phyloP scores from a whole-genome alignment of 2,329 filamentous ascomycete genomes.

The Stromatinia cepivora region DNA sequence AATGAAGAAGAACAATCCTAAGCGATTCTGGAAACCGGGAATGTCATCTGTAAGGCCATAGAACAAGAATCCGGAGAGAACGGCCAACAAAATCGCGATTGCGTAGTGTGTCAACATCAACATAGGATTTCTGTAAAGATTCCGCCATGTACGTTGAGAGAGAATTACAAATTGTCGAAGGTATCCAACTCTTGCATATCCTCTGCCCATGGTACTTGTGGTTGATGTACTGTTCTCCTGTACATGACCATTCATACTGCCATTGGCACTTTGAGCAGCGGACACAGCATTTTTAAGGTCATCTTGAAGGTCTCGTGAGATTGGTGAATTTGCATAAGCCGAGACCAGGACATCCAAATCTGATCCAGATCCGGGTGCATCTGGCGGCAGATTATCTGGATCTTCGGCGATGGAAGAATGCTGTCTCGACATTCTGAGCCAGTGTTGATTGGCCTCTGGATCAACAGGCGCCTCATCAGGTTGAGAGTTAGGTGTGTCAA shows the following conservation, averaged over 20 bases:
- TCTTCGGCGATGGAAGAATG: conserved; percentile 67
- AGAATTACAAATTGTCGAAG: conserved; percentile 83
- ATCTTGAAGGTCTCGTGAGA: conserved; percentile 70
- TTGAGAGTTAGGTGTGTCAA: conserved; percentile 63
- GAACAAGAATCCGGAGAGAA: conserved; percentile 92
- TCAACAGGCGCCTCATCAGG: conserved; percentile 55
- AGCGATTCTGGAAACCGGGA: conserved; percentile 93
- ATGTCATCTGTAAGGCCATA: conserved; percentile 96
- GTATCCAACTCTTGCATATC: conserved; percentile 80
- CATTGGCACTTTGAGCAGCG: conserved; percentile 66
- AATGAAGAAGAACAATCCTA: conserved; percentile 97
- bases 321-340: conserved; percentile 74
- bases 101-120: conserved; percentile 98
- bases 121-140: conserved; percentile 95
- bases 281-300: conserved; percentile 74
- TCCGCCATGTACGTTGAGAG: conserved; percentile 90
- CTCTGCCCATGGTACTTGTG: conserved; percentile 63
- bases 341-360: conserved; percentile 81
- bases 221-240: conserved; percentile 51
- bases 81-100: conserved; percentile 90
- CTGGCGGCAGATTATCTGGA: conserved; percentile 59
- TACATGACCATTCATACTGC: conserved; percentile 54
- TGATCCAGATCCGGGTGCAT: conserved; percentile 61
- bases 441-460: conserved; percentile 53
- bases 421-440: conserved; percentile 58